Evolutionary conservation across 495 filamentous ascomycete genomes (phyloP), one percentile per base, ranked within the genome.

Genomic region (Penicillium nucicola): DNA sequence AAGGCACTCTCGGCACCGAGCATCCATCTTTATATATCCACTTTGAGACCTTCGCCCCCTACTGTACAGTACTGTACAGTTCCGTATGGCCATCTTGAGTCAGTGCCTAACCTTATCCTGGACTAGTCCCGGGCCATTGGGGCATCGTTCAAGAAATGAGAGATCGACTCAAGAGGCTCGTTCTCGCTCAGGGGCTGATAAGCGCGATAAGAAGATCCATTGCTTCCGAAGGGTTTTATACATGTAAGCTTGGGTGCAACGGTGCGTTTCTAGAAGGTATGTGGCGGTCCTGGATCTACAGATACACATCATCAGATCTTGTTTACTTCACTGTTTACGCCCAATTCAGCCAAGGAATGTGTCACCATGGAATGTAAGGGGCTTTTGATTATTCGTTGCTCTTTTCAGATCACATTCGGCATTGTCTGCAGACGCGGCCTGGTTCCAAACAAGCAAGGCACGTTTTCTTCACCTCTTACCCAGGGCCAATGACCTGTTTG

Each of bases 291-390:
- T 28, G 25, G 25, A 28, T 28, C 25, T 28, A 28, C 28, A 18
- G 42, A 45, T 45, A 30, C 5, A 34, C 31, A 15, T 9, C 20
- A 20, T 41, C 20, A 4, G 20, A 41, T 41, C 19, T 25, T 14
- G 19, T 42, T 15, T 28, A 28, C 25, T 28, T 28, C 10, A 8
- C 5, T 25, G 22, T 28, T 13, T 10, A 42, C 39, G 8, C 22
- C 22, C 14, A 42, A 10, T 22, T 10, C 22, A 20, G 8, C 39
- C 22, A 14, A 30, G 14, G 40, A 18, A 18, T 42, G 39, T 42
- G 39, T 41, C 38, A 25, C 38, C 12, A 4, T 18, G 42, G 18
- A 45, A 45, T 45, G 42, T 23, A 45, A 45, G 42, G 42, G 18
- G 42, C 9, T 5, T 5, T 19, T 45, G 25, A 5, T 23, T 31